Evolutionary conservation across 192 early-diverging fungal genomes (phyloP).

Genomic region (Dispira simplex): DNA sequence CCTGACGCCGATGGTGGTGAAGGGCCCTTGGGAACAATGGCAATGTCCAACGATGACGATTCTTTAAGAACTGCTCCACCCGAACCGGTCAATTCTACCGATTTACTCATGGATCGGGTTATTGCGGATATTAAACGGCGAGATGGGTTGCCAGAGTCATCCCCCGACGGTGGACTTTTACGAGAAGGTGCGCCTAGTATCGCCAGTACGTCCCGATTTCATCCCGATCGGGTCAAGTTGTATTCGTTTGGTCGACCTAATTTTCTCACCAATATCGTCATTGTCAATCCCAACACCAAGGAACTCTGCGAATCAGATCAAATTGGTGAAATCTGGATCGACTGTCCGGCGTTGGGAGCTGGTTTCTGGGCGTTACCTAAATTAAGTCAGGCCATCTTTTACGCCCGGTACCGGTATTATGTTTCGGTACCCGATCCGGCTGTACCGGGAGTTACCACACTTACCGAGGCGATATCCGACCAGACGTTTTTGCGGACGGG

Average conservation of each 20-base stretch:
- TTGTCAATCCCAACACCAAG: conserved; percentile 70
- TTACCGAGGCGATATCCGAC: conserved; percentile 33
- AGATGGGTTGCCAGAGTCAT: background rate
- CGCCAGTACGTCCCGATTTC: background rate
- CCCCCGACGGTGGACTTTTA: background rate
- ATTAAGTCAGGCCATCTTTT: conserved; percentile 57
- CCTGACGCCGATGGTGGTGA: background rate
- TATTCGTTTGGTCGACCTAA: conserved; percentile 22
- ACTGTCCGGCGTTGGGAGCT: conserved; percentile 49
- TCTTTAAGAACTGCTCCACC: background rate
- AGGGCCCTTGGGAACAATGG: background rate
- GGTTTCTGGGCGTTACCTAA: conserved; percentile 68
- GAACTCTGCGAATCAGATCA: conserved; percentile 53
- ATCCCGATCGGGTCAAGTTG: conserved; percentile 1
- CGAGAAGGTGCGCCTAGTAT: background rate
- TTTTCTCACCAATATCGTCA: conserved; percentile 39
- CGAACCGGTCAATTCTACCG: background rate
- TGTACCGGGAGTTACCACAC: conserved; percentile 19
- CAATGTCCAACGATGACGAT: background rate
- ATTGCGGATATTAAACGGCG: conserved; percentile 1
- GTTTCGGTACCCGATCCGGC: conserved; percentile 31
- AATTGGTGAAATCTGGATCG: conserved; percentile 78
- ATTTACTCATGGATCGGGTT: conserved; percentile 1
- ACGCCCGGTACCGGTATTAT: conserved; percentile 30
- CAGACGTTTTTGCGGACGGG: conserved; percentile 64